A percentile compares a stretch with the other conserved stretches of the same genome.
phyloP scores from a whole-genome alignment of 331 rosid genomes.

The Rhamnella rubrinervis region DNA sequence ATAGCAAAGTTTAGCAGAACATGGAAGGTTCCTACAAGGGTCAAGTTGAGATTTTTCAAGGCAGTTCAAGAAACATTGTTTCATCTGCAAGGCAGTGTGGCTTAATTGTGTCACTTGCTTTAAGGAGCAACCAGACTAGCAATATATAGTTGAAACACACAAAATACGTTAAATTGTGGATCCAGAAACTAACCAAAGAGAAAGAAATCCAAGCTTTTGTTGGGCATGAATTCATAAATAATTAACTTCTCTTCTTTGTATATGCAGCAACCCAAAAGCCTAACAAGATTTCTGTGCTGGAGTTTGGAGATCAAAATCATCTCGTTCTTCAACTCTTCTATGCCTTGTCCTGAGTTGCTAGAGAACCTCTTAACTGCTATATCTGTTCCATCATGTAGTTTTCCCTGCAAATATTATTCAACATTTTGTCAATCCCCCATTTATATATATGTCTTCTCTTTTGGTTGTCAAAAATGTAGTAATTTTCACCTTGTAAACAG shows the following conservation, averaged over 20 bases:
- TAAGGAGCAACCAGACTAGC: too few species aligned
- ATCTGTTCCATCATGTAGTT: slow-evolving; percentile 14
- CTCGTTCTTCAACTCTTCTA: slow-evolving; percentile 32
- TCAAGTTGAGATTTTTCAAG: too few species aligned
- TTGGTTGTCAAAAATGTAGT: background rate
- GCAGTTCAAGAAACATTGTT: too few species aligned
- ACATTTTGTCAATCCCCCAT: background rate
- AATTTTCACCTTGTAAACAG: slow-evolving; percentile 10
- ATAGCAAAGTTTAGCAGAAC: too few species aligned
- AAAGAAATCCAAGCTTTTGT: background rate
- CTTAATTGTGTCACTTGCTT: too few species aligned
- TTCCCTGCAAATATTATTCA: slow-evolving; percentile 18
- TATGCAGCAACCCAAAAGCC: slow-evolving; percentile 21
- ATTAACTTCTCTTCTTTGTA: slow-evolving; percentile 31
- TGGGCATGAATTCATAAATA: slow-evolving; percentile 6
- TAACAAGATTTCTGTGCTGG: slow-evolving; percentile 29
- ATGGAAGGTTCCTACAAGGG: too few species aligned
- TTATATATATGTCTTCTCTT: background rate
- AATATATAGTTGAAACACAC: too few species aligned
- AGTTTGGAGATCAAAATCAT: slow-evolving; percentile 24
- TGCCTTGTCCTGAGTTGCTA: slow-evolving; percentile 21
- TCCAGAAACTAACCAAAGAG: background rate
- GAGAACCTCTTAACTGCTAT: slow-evolving; percentile 30
- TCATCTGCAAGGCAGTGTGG: too few species aligned
- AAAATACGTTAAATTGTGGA: too few species aligned